Conservation (phyloP, 169 alveolate species). For the Plasmodium chabaudi region DNA sequence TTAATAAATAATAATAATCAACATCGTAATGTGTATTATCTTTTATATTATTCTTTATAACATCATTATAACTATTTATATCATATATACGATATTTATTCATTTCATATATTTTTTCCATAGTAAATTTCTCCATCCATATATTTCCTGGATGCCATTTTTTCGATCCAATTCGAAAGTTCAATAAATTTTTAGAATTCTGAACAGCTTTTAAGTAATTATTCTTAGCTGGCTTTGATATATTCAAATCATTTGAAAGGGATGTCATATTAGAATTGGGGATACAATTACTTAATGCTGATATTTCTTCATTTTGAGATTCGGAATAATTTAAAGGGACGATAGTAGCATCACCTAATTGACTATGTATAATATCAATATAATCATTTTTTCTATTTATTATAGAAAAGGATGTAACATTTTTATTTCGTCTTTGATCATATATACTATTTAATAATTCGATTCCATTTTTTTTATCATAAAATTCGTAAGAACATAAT, state of each 20-base stretch:
- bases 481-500: conserved; percentile 52
- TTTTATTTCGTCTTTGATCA: conserved; percentile 30
- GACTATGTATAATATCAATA: conserved; percentile 17
- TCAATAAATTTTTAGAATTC: not conserved
- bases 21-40: conserved; percentile 34
- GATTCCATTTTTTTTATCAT: conserved; percentile 35
- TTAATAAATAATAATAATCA: conserved; percentile 51
- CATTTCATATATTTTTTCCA: conserved; percentile 17
- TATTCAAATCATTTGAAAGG: no score
- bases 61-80: conserved; percentile 45
- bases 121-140: conserved; percentile 5
- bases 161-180: not conserved
- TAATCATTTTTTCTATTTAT: conserved; percentile 23
- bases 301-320: no score
- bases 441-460: conserved; percentile 36
- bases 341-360: no score
- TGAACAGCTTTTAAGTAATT: no score
- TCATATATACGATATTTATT: conserved; percentile 39
- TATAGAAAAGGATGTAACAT: conserved; percentile 33
- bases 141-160: not conserved
- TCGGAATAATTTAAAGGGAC: no score
- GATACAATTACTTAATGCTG: no score
- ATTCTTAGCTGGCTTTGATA: no score
- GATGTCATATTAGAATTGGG: no score
- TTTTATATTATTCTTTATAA: conserved; percentile 51